phyloP scores from a whole-genome alignment of 1,284 basidiomycete species.

The Malassezia obtusa region DNA sequence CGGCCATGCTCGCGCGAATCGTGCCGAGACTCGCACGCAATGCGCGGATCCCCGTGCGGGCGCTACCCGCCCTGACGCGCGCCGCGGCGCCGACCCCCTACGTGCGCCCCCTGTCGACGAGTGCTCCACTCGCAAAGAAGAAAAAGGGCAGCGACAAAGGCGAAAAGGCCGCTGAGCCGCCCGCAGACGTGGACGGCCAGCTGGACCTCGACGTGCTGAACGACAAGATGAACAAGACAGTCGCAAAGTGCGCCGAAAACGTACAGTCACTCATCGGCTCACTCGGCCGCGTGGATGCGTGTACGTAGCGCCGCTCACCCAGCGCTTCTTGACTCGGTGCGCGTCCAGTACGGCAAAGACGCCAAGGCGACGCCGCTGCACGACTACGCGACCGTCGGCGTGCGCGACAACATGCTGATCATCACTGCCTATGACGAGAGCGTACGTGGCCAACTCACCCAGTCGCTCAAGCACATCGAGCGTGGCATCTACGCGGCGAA shows the following conservation, averaged over 20 bases:
- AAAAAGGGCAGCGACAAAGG: conserved; percentile 8
- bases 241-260: conserved; percentile 2
- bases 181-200: conserved; percentile 8
- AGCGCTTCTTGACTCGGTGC: conserved; percentile 31
- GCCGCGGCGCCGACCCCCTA: background rate
- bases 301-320: conserved; percentile 4
- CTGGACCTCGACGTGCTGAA: conserved; percentile 8
- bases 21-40: background rate
- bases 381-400: conserved; percentile 43
- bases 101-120: background rate
- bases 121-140: conserved; percentile 5
- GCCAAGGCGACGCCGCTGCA: conserved; percentile 26
- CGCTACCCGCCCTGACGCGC: background rate
- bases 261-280: conserved; percentile 9
- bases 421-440: conserved; percentile 39
- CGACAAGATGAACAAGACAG: conserved; percentile 2
- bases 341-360: conserved; percentile 18
- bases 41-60: background rate
- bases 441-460: conserved; percentile 12
- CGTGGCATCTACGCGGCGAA: conserved; percentile 36
- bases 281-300: conserved; percentile 15
- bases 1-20: background rate
- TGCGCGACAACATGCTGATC: conserved; percentile 33
- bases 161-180: background rate
- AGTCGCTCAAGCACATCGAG: conserved; percentile 43